Percentiles rank a stretch among this genome's conserved stretches.
phyloP scores from a whole-genome alignment of 768 basidiomycete genomes.

The Lentinula aciculospora region DNA sequence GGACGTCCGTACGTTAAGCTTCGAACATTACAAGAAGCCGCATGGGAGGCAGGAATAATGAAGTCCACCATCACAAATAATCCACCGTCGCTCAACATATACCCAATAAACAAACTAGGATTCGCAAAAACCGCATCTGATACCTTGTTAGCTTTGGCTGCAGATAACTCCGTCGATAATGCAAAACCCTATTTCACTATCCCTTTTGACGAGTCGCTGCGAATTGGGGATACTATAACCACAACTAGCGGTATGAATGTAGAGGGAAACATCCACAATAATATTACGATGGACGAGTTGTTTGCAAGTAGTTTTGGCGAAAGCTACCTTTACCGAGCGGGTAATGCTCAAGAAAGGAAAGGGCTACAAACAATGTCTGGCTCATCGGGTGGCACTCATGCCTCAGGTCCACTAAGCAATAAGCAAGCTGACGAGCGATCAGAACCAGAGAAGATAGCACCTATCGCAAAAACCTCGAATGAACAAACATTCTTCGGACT shows the following conservation, averaged over 20 bases:
- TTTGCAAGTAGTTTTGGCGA: conserved; percentile 36
- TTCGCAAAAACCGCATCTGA: conserved; percentile 50
- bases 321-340: background rate
- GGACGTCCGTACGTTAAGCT: conserved; percentile 65
- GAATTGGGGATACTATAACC: conserved; percentile 66
- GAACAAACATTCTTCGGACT: conserved; percentile 1
- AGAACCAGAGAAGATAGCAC: background rate
- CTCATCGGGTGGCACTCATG: conserved; percentile 11
- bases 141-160: conserved; percentile 28
- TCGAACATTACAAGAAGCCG: conserved; percentile 63
- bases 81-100: conserved; percentile 14
- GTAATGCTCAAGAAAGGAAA: conserved; percentile 9
- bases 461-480: background rate
- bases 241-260: conserved; percentile 29
- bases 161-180: conserved; percentile 14
- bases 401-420: conserved; percentile 30
- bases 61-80: conserved; percentile 49
- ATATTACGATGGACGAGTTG: conserved; percentile 62
- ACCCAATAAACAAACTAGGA: conserved; percentile 57
- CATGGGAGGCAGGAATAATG: conserved; percentile 74
- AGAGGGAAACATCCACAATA: conserved; percentile 18
- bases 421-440: background rate
- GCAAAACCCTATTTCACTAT: conserved; percentile 54
- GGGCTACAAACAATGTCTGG: conserved; percentile 9
- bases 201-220: conserved; percentile 60